Conservation (phyloP, 257 asterid species). For the Jaltomata sinuosa region DNA sequence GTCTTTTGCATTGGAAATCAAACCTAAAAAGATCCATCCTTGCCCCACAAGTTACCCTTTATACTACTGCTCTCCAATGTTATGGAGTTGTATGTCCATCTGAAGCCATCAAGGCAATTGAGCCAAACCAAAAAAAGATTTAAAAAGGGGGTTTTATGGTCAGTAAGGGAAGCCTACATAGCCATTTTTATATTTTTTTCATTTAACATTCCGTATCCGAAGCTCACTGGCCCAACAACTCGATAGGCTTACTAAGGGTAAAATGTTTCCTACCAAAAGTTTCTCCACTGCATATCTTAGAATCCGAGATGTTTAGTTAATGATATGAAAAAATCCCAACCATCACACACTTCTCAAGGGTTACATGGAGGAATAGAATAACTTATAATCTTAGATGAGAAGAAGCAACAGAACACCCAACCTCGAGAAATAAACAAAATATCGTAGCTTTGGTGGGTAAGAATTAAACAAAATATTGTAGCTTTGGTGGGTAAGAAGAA, state of each 20-base stretch:
- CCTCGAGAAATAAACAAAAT: not conserved
- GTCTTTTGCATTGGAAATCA: not conserved
- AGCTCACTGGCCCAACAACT: not conserved
- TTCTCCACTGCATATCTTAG: not conserved
- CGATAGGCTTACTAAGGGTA: not conserved
- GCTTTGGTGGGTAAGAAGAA: not conserved
- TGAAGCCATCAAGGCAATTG: not conserved
- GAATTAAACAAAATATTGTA: not conserved
- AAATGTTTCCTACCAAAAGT: not conserved
- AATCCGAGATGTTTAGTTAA: not conserved
- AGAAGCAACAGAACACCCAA: not conserved
- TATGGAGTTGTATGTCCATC: not conserved
- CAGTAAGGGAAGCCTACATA: not conserved
- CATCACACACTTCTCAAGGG: not conserved
- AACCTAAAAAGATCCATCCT: constrained; percentile 10
- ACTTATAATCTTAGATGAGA: not conserved
- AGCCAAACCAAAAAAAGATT: not conserved
- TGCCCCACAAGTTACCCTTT: constrained; percentile 5
- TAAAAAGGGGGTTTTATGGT: no score
- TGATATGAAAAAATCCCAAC: not conserved
- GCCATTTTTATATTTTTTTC: no score
- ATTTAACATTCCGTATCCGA: not conserved
- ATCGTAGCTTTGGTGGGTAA: not conserved
- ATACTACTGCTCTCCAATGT: not conserved
- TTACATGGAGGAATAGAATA: not conserved